These are phyloP conservation scores for Podospora australis DNA, from an alignment of 495 filamentous ascomycete genomes.

Conservation along the genomic window DNA sequence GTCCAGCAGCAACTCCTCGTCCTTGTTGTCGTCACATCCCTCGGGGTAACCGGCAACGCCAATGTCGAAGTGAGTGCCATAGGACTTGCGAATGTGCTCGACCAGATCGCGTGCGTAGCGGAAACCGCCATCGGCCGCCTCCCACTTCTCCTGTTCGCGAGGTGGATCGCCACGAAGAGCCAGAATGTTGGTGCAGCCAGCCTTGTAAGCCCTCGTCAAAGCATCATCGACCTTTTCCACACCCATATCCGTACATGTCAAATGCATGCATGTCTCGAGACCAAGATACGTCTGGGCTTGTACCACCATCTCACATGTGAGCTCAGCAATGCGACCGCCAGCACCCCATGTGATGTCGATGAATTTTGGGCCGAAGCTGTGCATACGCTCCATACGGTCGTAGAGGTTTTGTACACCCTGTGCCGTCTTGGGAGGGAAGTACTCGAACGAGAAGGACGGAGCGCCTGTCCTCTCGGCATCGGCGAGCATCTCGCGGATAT, in stretches of 20 bases:
- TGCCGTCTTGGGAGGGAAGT: slow-evolving; percentile 99
- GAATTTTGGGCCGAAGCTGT: slow-evolving; percentile 84
- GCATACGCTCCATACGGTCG: slow-evolving; percentile 99
- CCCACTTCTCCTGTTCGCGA: slow-evolving; percentile 90
- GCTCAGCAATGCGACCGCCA: slow-evolving; percentile 78
- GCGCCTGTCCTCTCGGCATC: slow-evolving; percentile 68
- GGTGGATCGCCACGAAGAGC: slow-evolving; percentile 94
- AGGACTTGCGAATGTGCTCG: slow-evolving; percentile 80
- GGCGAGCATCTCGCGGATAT: slow-evolving; percentile 88
- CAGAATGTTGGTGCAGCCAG: slow-evolving; percentile 96
- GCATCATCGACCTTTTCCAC: slow-evolving; percentile 84
- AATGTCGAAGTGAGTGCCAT: slow-evolving; percentile 96
- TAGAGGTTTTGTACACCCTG: slow-evolving; percentile 99
- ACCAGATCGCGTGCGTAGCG: slow-evolving; percentile 91
- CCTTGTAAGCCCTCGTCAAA: slow-evolving; percentile 80
- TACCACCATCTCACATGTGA: slow-evolving; percentile 97
- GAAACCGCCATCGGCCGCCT: slow-evolving; percentile 76
- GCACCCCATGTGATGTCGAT: slow-evolving; percentile 99
- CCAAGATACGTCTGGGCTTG: slow-evolving; percentile 96
- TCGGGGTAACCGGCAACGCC: slow-evolving; percentile 97
- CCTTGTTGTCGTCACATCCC: slow-evolving; percentile 85
- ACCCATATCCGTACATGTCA: slow-evolving; percentile 98
- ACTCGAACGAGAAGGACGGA: slow-evolving; percentile 96
- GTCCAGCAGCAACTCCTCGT: slow-evolving; percentile 76
- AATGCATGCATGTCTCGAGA: slow-evolving; percentile 97